These are phyloP conservation scores for Heritiera fomes DNA, from an alignment of 345 rosid genomes.

Conservation along the genomic window DNA sequence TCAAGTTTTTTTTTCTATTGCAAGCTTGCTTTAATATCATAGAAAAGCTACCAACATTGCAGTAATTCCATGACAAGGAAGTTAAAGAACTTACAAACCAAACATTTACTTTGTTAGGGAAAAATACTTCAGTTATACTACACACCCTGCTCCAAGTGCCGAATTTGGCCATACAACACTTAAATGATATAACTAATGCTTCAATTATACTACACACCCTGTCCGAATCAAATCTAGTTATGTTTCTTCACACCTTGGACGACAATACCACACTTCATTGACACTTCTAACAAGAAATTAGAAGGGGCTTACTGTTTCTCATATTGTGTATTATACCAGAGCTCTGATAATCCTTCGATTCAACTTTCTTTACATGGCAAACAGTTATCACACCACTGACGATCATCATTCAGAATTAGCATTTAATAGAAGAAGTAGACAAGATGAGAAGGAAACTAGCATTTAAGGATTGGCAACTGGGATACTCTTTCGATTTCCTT, in stretches of 20 bases:
- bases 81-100: not conserved
- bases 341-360: not conserved
- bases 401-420: conserved; percentile 12
- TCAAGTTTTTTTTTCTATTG: not conserved
- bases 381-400: not conserved
- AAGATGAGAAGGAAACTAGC: conserved; percentile 18
- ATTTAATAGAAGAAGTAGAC: not conserved
- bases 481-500: conserved; percentile 74
- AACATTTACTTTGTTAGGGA: not conserved
- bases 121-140: conserved; percentile 5
- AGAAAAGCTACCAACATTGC: not conserved
- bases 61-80: not conserved
- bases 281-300: conserved; percentile 11
- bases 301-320: not conserved
- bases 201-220: no score
- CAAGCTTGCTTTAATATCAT: not conserved
- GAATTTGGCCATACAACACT: not conserved
- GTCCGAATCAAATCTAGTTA: not conserved
- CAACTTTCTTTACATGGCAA: conserved; percentile 7
- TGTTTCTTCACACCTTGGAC: not conserved
- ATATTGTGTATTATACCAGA: not conserved
- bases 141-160: not conserved
- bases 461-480: conserved; percentile 37
- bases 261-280: conserved; percentile 15
- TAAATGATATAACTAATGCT: no score